These are phyloP conservation scores for Cinnamomum chago DNA, from an alignment of 164 flowering plant species.

Conservation along the genomic window DNA sequence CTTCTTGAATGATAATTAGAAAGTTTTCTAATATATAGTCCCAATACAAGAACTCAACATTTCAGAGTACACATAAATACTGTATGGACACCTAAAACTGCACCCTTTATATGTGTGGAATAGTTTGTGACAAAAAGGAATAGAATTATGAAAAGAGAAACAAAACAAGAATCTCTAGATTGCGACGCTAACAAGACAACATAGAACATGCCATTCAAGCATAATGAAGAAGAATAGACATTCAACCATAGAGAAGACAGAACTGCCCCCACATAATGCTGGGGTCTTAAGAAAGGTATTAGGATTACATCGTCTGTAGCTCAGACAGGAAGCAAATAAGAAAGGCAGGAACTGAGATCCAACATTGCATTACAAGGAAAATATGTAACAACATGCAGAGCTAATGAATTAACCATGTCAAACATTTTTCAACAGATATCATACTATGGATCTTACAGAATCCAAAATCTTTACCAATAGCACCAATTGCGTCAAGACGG, in stretches of 20 bases:
- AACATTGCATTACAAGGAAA: neutral
- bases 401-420: neutral
- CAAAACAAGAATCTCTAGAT: neutral
- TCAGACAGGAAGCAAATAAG: neutral
- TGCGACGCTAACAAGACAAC: neutral
- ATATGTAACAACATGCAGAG: neutral
- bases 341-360: neutral
- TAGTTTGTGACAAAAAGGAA: neutral
- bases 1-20: no score
- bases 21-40: no score
- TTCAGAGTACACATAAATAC: no score
- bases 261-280: neutral
- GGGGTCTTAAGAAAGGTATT: neutral
- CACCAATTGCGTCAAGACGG: slow-evolving; percentile 95
- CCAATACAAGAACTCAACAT: no score
- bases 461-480: slow-evolving; percentile 52
- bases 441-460: neutral
- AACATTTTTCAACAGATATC: neutral
- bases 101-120: neutral
- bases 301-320: neutral
- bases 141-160: neutral
- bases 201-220: neutral
- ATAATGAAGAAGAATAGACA: neutral
- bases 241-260: neutral
- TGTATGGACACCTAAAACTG: no score